Percentiles rank a stretch among this genome's conserved stretches.
These are phyloP conservation scores for Suillus placidus DNA, from an alignment of 768 basidiomycete species.

Conservation along the genomic window DNA sequence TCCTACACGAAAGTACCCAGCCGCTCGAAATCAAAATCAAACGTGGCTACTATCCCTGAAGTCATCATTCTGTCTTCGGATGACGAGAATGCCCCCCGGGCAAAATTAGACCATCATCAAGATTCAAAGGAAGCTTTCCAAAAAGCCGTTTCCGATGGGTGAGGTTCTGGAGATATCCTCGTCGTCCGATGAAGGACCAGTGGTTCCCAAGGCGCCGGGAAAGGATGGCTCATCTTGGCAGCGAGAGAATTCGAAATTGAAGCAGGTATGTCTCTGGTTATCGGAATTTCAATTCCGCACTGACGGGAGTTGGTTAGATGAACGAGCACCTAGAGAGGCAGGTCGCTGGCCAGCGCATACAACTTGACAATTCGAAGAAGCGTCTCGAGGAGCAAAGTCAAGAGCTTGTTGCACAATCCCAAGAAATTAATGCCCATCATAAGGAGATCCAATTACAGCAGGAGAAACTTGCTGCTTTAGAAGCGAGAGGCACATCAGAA, in stretches of 20 bases:
- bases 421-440: not conserved
- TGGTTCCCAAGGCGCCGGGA: constrained; percentile 13
- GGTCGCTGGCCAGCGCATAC: constrained; percentile 22
- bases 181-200: constrained; percentile 51
- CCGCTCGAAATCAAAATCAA: constrained; percentile 18
- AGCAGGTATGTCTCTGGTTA: constrained; percentile 39
- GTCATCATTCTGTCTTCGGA: constrained; percentile 40
- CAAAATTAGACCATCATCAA: constrained; percentile 21
- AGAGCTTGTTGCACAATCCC: constrained; percentile 6
- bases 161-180: constrained; percentile 62
- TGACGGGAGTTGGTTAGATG: not conserved
- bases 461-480: not conserved
- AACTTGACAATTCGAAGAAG: constrained; percentile 11
- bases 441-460: not conserved
- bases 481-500: not conserved
- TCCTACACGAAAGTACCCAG: constrained; percentile 10
- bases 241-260: constrained; percentile 44
- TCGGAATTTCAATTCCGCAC: not conserved
- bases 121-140: constrained; percentile 12
- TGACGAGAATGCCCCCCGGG: constrained; percentile 26
- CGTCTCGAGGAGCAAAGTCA: constrained; percentile 19
- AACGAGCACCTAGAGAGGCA: not conserved
- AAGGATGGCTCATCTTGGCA: constrained; percentile 32
- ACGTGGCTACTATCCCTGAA: constrained; percentile 20
- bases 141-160: constrained; percentile 18